phyloP scores from a whole-genome alignment of 1,284 basidiomycete species.

The Termitomyces sp. region DNA sequence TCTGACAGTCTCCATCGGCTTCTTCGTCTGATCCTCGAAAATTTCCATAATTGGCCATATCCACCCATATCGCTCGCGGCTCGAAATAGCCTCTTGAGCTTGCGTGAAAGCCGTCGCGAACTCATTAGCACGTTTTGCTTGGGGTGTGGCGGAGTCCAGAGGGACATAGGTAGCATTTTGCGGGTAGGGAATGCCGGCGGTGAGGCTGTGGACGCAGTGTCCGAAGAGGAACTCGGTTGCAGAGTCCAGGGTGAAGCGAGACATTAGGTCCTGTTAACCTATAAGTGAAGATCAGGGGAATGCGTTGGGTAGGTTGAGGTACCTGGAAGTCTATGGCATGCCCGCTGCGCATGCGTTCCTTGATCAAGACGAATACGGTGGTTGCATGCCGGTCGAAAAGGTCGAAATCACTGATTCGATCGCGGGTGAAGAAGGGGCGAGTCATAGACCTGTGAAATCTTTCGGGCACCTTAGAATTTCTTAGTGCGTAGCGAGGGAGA shows the following conservation, averaged over 20 bases:
- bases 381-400: conserved; percentile 45
- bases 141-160: conserved; percentile 9
- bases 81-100: conserved; percentile 35
- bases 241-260: conserved; percentile 51
- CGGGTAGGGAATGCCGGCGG: conserved; percentile 38
- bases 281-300: not conserved
- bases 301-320: not conserved
- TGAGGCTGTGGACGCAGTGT: conserved; percentile 35
- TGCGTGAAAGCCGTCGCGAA: conserved; percentile 31
- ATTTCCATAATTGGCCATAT: conserved; percentile 49
- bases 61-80: conserved; percentile 32
- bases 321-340: conserved; percentile 50
- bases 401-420: conserved; percentile 50
- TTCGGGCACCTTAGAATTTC: not conserved
- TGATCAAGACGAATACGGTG: conserved; percentile 35
- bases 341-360: conserved; percentile 34
- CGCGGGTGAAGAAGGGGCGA: conserved; percentile 51
- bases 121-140: conserved; percentile 21
- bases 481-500: not conserved
- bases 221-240: conserved; percentile 53
- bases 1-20: conserved; percentile 43
- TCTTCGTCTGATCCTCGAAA: conserved; percentile 36
- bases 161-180: conserved; percentile 25
- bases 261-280: conserved; percentile 30
- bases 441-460: conserved; percentile 56